Evolutionary conservation across 2,329 filamentous ascomycete genomes (phyloP).

Genomic region (Remersonia thermophila): DNA sequence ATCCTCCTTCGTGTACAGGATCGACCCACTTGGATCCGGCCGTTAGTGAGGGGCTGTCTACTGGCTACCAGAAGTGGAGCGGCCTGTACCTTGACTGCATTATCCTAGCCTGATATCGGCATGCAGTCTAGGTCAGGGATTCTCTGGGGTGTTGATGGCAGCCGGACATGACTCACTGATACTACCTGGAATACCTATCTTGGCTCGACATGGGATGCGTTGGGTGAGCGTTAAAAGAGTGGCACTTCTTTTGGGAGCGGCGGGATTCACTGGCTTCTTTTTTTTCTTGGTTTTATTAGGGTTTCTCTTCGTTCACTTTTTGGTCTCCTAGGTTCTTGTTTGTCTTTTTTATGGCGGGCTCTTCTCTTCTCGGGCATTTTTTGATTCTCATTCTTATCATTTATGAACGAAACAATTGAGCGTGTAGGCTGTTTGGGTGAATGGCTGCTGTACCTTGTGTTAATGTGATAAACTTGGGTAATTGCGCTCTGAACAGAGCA

Average conservation of each 20-base stretch:
- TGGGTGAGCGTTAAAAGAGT: constrained; percentile 10
- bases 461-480: too few species aligned
- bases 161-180: constrained; percentile 1
- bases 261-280: too few species aligned
- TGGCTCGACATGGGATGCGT: constrained; percentile 10
- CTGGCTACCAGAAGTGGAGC: neutral
- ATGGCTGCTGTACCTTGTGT: too few species aligned
- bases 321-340: neutral
- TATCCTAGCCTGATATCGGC: too few species aligned
- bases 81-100: neutral
- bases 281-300: constrained; percentile 5
- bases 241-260: constrained; percentile 7
- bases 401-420: neutral
- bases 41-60: neutral
- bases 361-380: neutral
- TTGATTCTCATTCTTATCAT: constrained; percentile 8
- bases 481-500: too few species aligned
- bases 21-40: constrained; percentile 7
- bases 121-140: too few species aligned
- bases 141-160: neutral
- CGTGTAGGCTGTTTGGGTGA: too few species aligned
- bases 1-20: constrained; percentile 5
- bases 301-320: neutral
- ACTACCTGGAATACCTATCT: neutral
- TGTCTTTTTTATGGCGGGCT: constrained; percentile 7